Evolutionary conservation across 768 basidiomycete species (phyloP).

Genomic region (Russula griseocarnosa): DNA sequence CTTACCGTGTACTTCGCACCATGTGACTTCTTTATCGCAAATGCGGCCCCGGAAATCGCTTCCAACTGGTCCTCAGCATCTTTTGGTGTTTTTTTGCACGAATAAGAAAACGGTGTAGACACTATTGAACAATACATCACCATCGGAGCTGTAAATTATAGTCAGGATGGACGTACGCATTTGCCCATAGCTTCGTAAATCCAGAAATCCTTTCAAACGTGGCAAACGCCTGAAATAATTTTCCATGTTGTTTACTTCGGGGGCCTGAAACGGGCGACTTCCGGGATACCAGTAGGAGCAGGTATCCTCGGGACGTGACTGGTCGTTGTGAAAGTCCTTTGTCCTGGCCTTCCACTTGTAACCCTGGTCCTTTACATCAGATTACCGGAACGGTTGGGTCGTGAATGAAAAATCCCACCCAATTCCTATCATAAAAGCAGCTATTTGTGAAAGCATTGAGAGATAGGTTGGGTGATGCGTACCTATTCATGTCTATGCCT

Average conservation of each 20-base stretch:
- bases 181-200: constrained; percentile 79
- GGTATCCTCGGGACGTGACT: constrained; percentile 40
- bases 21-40: constrained; percentile 51
- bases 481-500: constrained; percentile 80
- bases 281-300: constrained; percentile 81
- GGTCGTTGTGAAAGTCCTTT: constrained; percentile 12
- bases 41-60: constrained; percentile 60
- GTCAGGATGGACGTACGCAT: constrained; percentile 46
- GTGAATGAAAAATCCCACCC: background rate
- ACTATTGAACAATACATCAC: constrained; percentile 40
- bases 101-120: constrained; percentile 73
- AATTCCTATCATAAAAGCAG: constrained; percentile 2
- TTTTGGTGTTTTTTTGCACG: constrained; percentile 56
- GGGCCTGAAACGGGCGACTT: constrained; percentile 65
- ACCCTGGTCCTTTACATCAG: constrained; percentile 42
- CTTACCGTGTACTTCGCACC: constrained; percentile 54
- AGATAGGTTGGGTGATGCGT: background rate
- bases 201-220: constrained; percentile 60
- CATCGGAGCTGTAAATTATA: background rate
- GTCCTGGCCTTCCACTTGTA: constrained; percentile 62
- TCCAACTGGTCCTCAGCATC: constrained; percentile 76
- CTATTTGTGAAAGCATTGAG: background rate
- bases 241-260: constrained; percentile 71
- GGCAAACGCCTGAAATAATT: constrained; percentile 56
- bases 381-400: background rate